phyloP scores from a whole-genome alignment of 2,329 filamentous ascomycete genomes.

The Neonectria neomacrospora region DNA sequence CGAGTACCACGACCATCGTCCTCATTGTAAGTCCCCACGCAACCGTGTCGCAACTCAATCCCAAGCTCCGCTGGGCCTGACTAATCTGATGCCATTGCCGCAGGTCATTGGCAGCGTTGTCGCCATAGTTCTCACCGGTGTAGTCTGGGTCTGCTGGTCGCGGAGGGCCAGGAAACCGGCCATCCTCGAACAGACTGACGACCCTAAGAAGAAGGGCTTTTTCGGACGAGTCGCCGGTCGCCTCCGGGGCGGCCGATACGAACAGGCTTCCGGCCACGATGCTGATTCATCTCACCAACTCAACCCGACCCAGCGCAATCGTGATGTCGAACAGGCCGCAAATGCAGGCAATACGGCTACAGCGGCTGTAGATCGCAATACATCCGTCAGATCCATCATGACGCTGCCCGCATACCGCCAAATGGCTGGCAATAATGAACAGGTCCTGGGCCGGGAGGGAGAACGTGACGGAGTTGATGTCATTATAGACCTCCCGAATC shows the following conservation, averaged over 20 bases:
- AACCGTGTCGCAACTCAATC: not conserved
- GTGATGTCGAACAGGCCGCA: conserved; percentile 27
- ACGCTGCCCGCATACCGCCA: conserved; percentile 88
- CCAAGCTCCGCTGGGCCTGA: not conserved
- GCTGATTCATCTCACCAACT: conserved; percentile 45
- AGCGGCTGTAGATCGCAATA: conserved; percentile 77
- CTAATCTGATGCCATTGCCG: conserved; percentile 8
- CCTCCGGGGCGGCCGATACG: conserved; percentile 40
- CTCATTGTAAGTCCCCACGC: conserved; percentile 39
- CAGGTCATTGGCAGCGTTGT: conserved; percentile 38
- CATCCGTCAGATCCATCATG: conserved; percentile 91
- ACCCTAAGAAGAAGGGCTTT: conserved; percentile 36
- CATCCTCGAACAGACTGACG: not conserved
- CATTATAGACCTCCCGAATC: conserved; percentile 85
- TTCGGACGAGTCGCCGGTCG: conserved; percentile 34
- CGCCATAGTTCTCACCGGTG: conserved; percentile 23
- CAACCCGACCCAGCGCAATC: conserved; percentile 32
- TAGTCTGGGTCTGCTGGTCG: conserved; percentile 32
- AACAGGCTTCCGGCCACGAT: conserved; percentile 48
- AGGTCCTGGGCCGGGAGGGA: conserved; percentile 86
- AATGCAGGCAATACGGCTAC: conserved; percentile 41
- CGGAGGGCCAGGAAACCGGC: conserved; percentile 34
- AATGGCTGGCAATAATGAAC: conserved; percentile 78
- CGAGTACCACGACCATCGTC: conserved; percentile 31
- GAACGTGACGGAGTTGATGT: conserved; percentile 92